Percentiles rank a stretch among this genome's conserved stretches.
Evolutionary conservation across 2,329 filamentous ascomycete species (phyloP).

Genomic region (Thelonectria discophora): DNA sequence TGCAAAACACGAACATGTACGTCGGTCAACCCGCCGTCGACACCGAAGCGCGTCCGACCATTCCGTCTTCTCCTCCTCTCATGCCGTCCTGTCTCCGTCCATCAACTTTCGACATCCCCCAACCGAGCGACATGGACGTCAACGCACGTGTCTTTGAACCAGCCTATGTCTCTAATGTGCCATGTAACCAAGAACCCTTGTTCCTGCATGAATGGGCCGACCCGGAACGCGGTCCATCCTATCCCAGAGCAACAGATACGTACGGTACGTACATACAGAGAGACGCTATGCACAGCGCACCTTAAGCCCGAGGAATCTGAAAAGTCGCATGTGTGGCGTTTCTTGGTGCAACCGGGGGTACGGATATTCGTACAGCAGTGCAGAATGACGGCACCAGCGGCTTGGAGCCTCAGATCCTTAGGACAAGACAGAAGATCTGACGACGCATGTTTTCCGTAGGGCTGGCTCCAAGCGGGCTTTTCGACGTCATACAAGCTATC

Average conservation of each 20-base stretch:
- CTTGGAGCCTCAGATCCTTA: too few relatives aligned
- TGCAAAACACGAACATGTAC: too few relatives aligned
- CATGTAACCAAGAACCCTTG: not conserved
- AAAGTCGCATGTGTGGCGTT: not conserved
- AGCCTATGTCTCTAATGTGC: not conserved
- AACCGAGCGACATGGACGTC: not conserved
- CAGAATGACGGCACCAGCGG: too few relatives aligned
- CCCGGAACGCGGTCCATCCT: too few relatives aligned
- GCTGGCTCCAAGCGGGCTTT: too few relatives aligned
- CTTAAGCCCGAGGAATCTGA: not conserved
- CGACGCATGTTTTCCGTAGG: too few relatives aligned
- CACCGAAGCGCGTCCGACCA: slow-evolving; percentile 13
- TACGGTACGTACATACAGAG: too few relatives aligned
- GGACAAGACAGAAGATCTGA: too few relatives aligned
- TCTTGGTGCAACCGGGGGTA: not conserved
- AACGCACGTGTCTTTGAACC: not conserved
- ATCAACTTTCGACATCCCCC: not conserved
- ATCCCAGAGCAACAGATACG: too few relatives aligned
- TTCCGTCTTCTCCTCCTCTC: not conserved
- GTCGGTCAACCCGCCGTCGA: slow-evolving; percentile 16
- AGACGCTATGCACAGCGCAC: not conserved
- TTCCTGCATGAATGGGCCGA: too few relatives aligned
- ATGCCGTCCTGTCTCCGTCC: not conserved
- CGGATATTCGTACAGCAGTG: too few relatives aligned
- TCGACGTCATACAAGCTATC: not conserved